Conservation (phyloP, 371 early-diverging fungal species). For the Syncephalis fuscata region DNA sequence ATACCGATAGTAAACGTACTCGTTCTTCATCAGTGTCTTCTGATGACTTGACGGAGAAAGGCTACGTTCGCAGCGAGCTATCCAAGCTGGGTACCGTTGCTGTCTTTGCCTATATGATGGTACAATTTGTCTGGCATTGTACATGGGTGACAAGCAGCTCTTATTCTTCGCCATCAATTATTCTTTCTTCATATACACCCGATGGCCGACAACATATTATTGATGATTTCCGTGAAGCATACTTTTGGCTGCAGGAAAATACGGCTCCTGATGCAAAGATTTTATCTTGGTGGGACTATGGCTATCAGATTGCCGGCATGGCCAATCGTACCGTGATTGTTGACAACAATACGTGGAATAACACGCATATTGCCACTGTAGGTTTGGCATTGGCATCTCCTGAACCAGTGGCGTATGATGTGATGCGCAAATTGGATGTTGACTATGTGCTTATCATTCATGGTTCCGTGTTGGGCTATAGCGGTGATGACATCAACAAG, state of each 20-base stretch:
- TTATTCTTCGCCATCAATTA: constrained; percentile 98
- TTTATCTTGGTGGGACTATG: constrained; percentile 99
- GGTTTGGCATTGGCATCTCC: constrained; percentile 85
- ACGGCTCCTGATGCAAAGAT: constrained; percentile 85
- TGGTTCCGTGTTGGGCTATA: constrained; percentile 91
- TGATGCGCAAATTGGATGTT: constrained; percentile 85
- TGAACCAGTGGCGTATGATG: constrained; percentile 81
- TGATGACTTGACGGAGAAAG: not conserved
- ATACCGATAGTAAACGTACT: not conserved
- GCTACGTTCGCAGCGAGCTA: not conserved
- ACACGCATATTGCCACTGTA: constrained; percentile 98
- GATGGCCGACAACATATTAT: constrained; percentile 90
- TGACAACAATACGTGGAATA: constrained; percentile 99
- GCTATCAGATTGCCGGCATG: constrained; percentile 99
- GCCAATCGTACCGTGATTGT: constrained; percentile 92
- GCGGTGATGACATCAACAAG: constrained; percentile 99
- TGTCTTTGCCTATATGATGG: constrained; percentile 19
- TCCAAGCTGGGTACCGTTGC: too few species aligned
- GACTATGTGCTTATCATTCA: constrained; percentile 93
- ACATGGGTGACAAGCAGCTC: constrained; percentile 96
- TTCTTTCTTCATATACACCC: constrained; percentile 69
- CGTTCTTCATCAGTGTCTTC: not conserved
- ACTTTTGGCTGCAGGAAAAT: constrained; percentile 97
- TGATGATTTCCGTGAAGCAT: constrained; percentile 99
- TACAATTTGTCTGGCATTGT: constrained; percentile 89